phyloP scores from a whole-genome alignment of 225 moss, liverwort and hornwort species.

The Polytrichum commune region DNA sequence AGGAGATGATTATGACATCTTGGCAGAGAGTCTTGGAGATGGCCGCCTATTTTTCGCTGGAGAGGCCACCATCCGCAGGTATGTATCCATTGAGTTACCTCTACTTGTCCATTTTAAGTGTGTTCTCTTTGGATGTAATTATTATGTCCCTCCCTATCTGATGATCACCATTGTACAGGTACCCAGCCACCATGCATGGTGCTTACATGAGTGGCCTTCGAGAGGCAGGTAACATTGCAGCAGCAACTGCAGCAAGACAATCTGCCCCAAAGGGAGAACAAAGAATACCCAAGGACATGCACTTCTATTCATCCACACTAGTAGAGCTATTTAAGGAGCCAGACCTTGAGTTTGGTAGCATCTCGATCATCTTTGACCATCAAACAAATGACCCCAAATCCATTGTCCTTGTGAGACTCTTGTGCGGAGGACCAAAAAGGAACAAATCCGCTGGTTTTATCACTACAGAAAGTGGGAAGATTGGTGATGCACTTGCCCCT shows the following conservation, averaged over 20 bases:
- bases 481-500: neutral
- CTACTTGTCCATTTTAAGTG: neutral
- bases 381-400: slow-evolving; percentile 27
- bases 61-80: slow-evolving; percentile 45
- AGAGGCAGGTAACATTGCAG: slow-evolving; percentile 43
- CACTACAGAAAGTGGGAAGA: neutral
- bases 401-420: slow-evolving; percentile 26
- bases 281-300: slow-evolving; percentile 25
- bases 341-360: slow-evolving; percentile 48
- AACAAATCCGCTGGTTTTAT: neutral
- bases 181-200: slow-evolving; percentile 53
- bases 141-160: neutral
- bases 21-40: slow-evolving; percentile 45
- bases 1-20: slow-evolving; percentile 44
- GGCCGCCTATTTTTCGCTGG: slow-evolving; percentile 41
- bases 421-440: slow-evolving; percentile 1
- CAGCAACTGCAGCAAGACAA: slow-evolving; percentile 14
- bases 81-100: neutral
- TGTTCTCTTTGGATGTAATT: neutral
- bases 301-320: slow-evolving; percentile 24
- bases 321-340: slow-evolving; percentile 33
- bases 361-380: slow-evolving; percentile 38
- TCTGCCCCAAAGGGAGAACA: slow-evolving; percentile 5
- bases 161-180: slow-evolving; percentile 13
- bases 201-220: slow-evolving; percentile 42